A percentile compares a stretch with the other conserved stretches of the same genome.
Conservation (phyloP, 345 rosid genomes). For the Alliaria petiolata region DNA sequence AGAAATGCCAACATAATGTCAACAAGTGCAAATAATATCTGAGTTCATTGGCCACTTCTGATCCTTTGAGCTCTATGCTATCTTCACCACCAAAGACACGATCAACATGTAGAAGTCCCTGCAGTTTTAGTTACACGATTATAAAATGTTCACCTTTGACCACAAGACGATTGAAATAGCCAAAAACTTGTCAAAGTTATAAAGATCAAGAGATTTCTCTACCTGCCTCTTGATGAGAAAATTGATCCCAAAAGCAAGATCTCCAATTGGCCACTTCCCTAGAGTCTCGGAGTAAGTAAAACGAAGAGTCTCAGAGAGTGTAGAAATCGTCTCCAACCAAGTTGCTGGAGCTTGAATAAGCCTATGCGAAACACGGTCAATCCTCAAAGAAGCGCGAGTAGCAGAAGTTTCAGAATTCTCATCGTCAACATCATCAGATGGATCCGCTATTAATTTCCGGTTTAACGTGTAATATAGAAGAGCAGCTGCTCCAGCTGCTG, state of each 20-base stretch:
- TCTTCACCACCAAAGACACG: slow-evolving; percentile 86
- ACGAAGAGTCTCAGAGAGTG: slow-evolving; percentile 89
- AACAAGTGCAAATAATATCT: slow-evolving; percentile 62
- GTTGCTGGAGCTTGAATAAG: slow-evolving; percentile 88
- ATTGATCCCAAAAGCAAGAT: slow-evolving; percentile 92
- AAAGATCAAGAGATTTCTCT: slow-evolving; percentile 15
- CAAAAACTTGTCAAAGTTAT: not conserved
- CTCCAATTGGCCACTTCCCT: slow-evolving; percentile 98
- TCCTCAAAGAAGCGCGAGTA: slow-evolving; percentile 41
- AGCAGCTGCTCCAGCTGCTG: slow-evolving; percentile 99
- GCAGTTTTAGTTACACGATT: slow-evolving; percentile 22
- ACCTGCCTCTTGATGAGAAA: slow-evolving; percentile 97
- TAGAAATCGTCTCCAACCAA: slow-evolving; percentile 91
- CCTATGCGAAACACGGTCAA: slow-evolving; percentile 75
- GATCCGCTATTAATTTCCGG: slow-evolving; percentile 47
- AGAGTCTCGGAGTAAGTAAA: slow-evolving; percentile 95
- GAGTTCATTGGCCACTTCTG: slow-evolving; percentile 60
- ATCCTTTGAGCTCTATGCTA: slow-evolving; percentile 61
- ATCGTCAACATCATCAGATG: slow-evolving; percentile 40
- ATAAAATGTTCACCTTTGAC: not conserved
- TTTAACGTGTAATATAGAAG: slow-evolving; percentile 77
- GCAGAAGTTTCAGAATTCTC: slow-evolving; percentile 34
- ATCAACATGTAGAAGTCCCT: slow-evolving; percentile 79
- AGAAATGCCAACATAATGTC: slow-evolving; percentile 95
- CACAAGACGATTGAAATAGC: not conserved